Base-by-base conservation (phyloP, 208 protist genomes). In the Leishmania turanica region DNA sequence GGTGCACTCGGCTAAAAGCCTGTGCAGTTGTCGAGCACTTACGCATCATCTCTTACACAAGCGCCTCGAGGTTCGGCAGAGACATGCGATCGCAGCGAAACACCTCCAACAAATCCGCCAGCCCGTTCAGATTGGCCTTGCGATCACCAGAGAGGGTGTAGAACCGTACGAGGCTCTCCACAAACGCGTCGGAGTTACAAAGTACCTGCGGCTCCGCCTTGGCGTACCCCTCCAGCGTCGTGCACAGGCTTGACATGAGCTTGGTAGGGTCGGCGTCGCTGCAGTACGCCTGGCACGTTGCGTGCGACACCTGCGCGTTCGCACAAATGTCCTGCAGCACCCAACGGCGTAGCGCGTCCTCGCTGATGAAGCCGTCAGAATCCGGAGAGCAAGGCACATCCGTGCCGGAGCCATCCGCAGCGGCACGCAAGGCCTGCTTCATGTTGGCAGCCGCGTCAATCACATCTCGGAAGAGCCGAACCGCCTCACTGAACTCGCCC, bases 21-120 rank as follows among this genome's bases (percentile, higher is more conserved):
- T 15, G 27, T 73, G 40, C 69, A n/a, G 69, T 31, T 4, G 45
- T 51, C 45, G 45, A 73, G 62, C 40, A 37, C 34, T 37, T 47
- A 31, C 69, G 69, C 69, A 47, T 31, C 69, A 19, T 76, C n/a
- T 5, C 37, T 80, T 70, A 94, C 49, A 93, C 76, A 60, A 96
- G 84, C 19, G 87, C 89, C 71, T 93, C 90, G 45, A 97, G 76
- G 53, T 65, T 78, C 31, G 94, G 92, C n/a, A 93, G 81, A 4
- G 88, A 91, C 7, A 84, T 74, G 5, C 85, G 77, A 47, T 96
- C 92, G 53, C 87, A 93, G 13, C 91, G 86, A 76, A 94, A 96
- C 24, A 93, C 88, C 80, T 97, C 94, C 37, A 97, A n/a, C 73
- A 97, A 70, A 77, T 93, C 87, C 9, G 83, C 80, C 76, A 97